phyloP scores from a whole-genome alignment of 1,284 basidiomycete genomes.

The Moniliophthora roreri region DNA sequence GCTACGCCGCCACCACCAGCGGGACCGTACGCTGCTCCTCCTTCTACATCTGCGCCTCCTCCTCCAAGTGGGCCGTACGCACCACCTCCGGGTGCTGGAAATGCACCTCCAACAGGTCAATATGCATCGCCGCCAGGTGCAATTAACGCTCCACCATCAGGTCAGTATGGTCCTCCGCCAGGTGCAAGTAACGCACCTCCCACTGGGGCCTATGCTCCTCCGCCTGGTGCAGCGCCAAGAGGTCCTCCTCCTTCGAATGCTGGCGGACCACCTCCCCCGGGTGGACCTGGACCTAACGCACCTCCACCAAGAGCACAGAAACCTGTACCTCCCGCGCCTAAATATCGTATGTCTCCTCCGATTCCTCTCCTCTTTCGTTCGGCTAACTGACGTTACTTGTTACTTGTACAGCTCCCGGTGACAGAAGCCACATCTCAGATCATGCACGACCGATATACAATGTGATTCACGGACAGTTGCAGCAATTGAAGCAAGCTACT shows the following conservation, averaged over 20 bases:
- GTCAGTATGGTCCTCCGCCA: constrained; percentile 23
- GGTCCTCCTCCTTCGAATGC: constrained; percentile 22
- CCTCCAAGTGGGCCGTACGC: constrained; percentile 23
- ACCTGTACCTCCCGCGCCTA: no score
- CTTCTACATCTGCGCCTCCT: constrained; percentile 35
- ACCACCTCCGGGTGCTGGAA: constrained; percentile 11
- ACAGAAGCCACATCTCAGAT: constrained; percentile 88
- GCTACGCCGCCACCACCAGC: constrained; percentile 19
- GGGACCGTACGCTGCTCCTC: constrained; percentile 38
- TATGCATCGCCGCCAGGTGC: constrained; percentile 30
- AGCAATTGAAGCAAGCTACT: constrained; percentile 64
- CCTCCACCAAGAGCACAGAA: no score
- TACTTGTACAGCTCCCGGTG: constrained; percentile 74
- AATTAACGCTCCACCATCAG: constrained; percentile 19
- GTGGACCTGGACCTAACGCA: no score
- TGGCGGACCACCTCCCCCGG: constrained; percentile 55
- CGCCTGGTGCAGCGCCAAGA: constrained; percentile 25
- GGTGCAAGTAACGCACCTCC: constrained; percentile 33
- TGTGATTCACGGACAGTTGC: constrained; percentile 62
- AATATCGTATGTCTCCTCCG: constrained; percentile 77
- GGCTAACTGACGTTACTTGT: background rate
- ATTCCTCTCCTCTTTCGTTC: background rate
- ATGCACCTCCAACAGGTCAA: constrained; percentile 26
- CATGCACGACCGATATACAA: constrained; percentile 66
- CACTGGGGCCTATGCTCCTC: constrained; percentile 6